phyloP scores from a whole-genome alignment of 805 yeast genomes.

The Pichia nakasei region DNA sequence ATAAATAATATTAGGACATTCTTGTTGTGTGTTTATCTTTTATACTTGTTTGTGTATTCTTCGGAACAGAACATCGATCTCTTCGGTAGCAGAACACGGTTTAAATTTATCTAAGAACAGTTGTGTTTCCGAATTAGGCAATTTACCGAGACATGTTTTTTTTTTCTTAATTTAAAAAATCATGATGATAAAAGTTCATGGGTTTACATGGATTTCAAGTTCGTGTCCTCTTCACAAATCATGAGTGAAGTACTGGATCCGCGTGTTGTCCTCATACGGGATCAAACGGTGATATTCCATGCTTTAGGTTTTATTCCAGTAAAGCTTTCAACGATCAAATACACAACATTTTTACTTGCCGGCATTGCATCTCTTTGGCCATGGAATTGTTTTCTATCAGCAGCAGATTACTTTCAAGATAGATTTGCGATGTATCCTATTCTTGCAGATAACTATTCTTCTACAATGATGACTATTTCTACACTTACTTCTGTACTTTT shows the following conservation, averaged over 20 bases:
- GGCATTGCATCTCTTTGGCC: slow-evolving; percentile 91
- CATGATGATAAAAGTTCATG: too few relatives aligned
- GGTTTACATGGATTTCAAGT: too few relatives aligned
- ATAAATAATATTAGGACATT: too few relatives aligned
- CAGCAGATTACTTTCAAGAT: slow-evolving; percentile 68
- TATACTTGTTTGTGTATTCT: too few relatives aligned
- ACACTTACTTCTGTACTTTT: slow-evolving; percentile 56
- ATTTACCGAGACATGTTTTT: too few relatives aligned
- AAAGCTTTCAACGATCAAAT: slow-evolving; percentile 27
- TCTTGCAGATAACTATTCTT: slow-evolving; percentile 54
- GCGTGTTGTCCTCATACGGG: background rate
- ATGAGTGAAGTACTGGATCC: background rate
- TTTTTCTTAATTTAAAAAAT: too few relatives aligned
- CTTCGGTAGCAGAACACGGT: too few relatives aligned
- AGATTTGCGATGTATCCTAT: slow-evolving; percentile 44
- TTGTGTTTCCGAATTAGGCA: too few relatives aligned
- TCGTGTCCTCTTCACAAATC: too few relatives aligned
- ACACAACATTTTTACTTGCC: slow-evolving; percentile 52
- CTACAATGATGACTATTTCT: slow-evolving; percentile 83
- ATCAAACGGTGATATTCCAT: background rate
- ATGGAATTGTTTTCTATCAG: slow-evolving; percentile 87
- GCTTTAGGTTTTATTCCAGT: slow-evolving; percentile 1
- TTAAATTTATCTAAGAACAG: too few relatives aligned
- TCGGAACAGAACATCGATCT: too few relatives aligned
- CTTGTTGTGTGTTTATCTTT: too few relatives aligned